Evolutionary conservation across 805 yeast species (phyloP).

Genomic region (Hanseniaspora nectarophila): DNA sequence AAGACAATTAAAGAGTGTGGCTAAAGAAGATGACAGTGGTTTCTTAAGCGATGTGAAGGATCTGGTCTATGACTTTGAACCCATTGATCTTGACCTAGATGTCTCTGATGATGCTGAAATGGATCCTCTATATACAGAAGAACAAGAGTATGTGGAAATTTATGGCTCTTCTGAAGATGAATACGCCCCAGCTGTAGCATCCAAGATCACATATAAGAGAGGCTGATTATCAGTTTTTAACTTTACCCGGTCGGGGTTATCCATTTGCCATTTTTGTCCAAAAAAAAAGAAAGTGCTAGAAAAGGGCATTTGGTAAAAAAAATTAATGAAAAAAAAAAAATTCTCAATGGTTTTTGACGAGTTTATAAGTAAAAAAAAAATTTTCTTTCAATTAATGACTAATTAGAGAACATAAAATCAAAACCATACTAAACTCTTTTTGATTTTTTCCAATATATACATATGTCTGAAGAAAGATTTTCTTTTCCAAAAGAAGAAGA

Average conservation of each 20-base stretch:
- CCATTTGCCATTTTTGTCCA: neutral
- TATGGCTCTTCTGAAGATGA: slow-evolving; percentile 17
- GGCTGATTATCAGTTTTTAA: neutral
- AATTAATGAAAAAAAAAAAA: too few relatives aligned
- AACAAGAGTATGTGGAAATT: neutral
- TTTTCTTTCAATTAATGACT: too few relatives aligned
- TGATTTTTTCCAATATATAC: too few relatives aligned
- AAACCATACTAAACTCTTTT: too few relatives aligned
- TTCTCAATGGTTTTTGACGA: neutral
- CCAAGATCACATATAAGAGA: slow-evolving; percentile 17
- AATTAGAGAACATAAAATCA: too few relatives aligned
- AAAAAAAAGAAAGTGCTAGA: neutral
- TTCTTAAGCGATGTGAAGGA: neutral
- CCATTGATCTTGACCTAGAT: neutral
- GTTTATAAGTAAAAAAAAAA: too few relatives aligned
- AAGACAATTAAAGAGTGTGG: neutral
- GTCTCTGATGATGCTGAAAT: neutral
- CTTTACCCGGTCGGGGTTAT: neutral
- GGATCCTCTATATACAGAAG: neutral
- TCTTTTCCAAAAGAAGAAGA: slow-evolving; percentile 88
- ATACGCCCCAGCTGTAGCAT: slow-evolving; percentile 18
- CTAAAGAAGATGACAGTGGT: neutral
- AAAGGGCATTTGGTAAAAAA: neutral
- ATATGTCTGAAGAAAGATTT: slow-evolving; percentile 30
- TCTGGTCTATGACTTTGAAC: neutral